Evolutionary conservation across 164 flowering plant genomes (phyloP).

Genomic region (Litsea cubeba): DNA sequence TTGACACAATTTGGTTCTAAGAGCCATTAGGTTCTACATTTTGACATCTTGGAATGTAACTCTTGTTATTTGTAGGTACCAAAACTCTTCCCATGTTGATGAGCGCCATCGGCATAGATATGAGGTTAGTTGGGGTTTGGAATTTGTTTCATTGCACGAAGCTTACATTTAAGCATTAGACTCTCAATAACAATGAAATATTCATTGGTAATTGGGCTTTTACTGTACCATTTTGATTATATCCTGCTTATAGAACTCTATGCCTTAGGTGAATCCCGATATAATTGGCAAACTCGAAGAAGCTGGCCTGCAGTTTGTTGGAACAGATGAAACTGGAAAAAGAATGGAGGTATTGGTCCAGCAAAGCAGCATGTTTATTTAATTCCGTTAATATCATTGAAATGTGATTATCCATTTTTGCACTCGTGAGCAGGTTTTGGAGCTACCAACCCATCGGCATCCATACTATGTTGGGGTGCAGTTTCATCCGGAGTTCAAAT

Average conservation of each 20-base stretch:
- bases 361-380: constrained; percentile 2
- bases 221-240: neutral
- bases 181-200: neutral
- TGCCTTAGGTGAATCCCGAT: constrained; percentile 82
- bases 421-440: constrained; percentile 57
- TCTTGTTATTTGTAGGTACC: constrained; percentile 41
- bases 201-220: neutral
- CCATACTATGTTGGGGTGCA: constrained; percentile 93
- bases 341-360: constrained; percentile 74
- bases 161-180: neutral
- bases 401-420: constrained; percentile 6
- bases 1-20: neutral
- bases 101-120: constrained; percentile 98
- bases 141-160: neutral
- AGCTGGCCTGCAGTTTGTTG: constrained; percentile 83
- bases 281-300: constrained; percentile 54
- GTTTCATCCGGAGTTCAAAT: constrained; percentile 96
- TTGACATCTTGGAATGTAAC: neutral
- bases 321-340: constrained; percentile 85
- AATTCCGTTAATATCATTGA: neutral
- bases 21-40: neutral
- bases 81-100: constrained; percentile 61
- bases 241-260: neutral
- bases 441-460: constrained; percentile 54
- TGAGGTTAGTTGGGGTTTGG: constrained; percentile 47